These are phyloP conservation scores for Nigrospora osmanthi DNA, from an alignment of 2,329 filamentous ascomycete genomes.

Conservation along the genomic window DNA sequence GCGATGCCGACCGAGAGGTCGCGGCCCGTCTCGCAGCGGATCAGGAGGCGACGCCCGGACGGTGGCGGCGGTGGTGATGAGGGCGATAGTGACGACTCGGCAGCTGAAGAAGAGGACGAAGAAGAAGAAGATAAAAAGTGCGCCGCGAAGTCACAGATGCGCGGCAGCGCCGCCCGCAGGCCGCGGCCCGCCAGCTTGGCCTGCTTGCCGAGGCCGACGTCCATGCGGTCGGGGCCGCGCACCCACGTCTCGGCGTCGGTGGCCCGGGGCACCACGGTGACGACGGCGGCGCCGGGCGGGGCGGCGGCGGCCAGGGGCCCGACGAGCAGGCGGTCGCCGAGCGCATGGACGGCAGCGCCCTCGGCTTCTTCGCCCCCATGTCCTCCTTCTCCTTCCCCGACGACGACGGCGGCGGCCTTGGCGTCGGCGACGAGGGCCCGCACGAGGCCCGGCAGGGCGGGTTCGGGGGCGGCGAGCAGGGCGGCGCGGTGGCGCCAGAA, in stretches of 20 bases:
- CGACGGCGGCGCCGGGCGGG: conserved; percentile 22
- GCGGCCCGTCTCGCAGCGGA: conserved; percentile 70
- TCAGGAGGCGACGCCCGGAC: conserved; percentile 18
- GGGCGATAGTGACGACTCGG: background rate
- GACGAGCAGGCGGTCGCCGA: conserved; percentile 25
- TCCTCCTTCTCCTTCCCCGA: background rate
- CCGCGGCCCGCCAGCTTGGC: conserved; percentile 73
- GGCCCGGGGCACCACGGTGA: conserved; percentile 33
- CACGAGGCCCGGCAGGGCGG: conserved; percentile 49
- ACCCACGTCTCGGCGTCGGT: conserved; percentile 37
- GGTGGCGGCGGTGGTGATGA: background rate
- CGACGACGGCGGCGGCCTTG: conserved; percentile 2
- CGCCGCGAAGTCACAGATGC: conserved; percentile 49
- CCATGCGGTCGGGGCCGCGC: conserved; percentile 27
- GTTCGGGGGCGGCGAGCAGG: conserved; percentile 58
- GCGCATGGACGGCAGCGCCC: conserved; percentile 7
- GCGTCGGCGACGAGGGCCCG: conserved; percentile 26
- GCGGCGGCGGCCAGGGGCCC: conserved; percentile 1
- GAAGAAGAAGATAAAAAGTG: conserved; percentile 23
- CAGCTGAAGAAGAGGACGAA: background rate
- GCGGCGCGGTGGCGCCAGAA: conserved; percentile 67
- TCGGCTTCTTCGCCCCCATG: background rate
- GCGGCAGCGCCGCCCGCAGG: conserved; percentile 62
- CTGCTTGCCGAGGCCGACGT: conserved; percentile 59
- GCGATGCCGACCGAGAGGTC: conserved; percentile 75